phyloP scores from a whole-genome alignment of 225 moss, liverwort and hornwort genomes.

The Straminergon stramineum region DNA sequence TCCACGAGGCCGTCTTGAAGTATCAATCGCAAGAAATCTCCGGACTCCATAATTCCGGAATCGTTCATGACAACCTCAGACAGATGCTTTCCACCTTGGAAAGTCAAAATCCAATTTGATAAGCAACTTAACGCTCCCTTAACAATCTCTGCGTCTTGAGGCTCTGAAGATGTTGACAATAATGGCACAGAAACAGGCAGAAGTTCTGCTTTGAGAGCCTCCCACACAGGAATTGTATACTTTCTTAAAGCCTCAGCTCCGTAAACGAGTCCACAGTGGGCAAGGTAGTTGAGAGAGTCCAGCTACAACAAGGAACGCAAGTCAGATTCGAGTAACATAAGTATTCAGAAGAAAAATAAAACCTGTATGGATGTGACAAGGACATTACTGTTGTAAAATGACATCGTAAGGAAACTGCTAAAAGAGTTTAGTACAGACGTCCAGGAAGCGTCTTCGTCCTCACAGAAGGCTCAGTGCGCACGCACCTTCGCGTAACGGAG shows the following conservation, averaged over 20 bases:
- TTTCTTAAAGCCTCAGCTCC: conserved; percentile 23
- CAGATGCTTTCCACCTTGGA: conserved; percentile 22
- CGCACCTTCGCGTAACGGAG: conserved; percentile 70
- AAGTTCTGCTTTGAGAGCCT: conserved; percentile 57
- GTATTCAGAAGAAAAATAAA: neutral
- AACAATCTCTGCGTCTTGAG: conserved; percentile 34
- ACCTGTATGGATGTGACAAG: neutral
- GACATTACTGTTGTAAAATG: neutral
- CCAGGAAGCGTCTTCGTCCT: neutral
- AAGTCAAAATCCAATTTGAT: conserved; percentile 41
- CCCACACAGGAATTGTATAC: conserved; percentile 44
- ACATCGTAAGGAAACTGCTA: neutral
- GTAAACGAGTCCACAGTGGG: conserved; percentile 50
- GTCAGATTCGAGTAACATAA: neutral
- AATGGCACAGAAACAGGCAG: conserved; percentile 26
- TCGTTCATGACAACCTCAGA: neutral
- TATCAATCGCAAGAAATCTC: conserved; percentile 36
- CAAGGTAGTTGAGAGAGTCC: conserved; percentile 68
- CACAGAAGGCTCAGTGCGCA: neutral
- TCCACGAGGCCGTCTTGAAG: conserved; percentile 49
- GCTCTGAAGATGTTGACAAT: conserved; percentile 13
- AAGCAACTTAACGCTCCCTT: conserved; percentile 53
- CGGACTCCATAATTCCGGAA: neutral
- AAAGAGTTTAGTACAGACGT: neutral
- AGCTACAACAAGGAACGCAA: conserved; percentile 23